phyloP scores from a whole-genome alignment of 2,329 filamentous ascomycete genomes.

The Sclerotinia borealis region DNA sequence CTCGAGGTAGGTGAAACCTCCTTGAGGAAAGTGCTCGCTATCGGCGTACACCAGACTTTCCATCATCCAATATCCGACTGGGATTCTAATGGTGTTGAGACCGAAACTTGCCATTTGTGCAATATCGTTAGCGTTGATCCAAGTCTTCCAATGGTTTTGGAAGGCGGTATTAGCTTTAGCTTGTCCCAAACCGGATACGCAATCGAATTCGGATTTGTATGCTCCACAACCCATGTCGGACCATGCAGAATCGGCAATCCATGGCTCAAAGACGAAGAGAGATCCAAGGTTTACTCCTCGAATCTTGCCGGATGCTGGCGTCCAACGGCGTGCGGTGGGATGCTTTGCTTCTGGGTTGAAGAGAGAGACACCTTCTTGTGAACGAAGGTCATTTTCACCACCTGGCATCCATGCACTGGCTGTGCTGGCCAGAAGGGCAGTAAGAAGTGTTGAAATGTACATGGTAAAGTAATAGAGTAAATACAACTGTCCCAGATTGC shows the following conservation, averaged over 20 bases:
- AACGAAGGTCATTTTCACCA: not conserved
- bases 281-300: constrained; percentile 45
- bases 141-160: constrained; percentile 41
- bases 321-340: constrained; percentile 5
- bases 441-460: constrained; percentile 3
- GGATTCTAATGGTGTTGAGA: constrained; percentile 44
- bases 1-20: constrained; percentile 40
- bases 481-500: not conserved
- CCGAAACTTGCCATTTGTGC: constrained; percentile 39
- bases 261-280: constrained; percentile 43
- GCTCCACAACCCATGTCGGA: constrained; percentile 39
- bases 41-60: constrained; percentile 38
- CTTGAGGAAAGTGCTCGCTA: constrained; percentile 43
- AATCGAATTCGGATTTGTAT: constrained; percentile 42
- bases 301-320: constrained; percentile 34
- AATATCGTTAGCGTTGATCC: constrained; percentile 43
- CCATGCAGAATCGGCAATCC: constrained; percentile 40
- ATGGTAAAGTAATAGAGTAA: not conserved
- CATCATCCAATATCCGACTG: constrained; percentile 45
- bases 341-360: constrained; percentile 6
- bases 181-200: constrained; percentile 41
- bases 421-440: constrained; percentile 2
- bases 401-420: constrained; percentile 10
- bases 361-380: constrained; percentile 4
- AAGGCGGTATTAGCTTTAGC: constrained; percentile 39